These are phyloP conservation scores for Solanum gandarillasii DNA, from an alignment of 257 asterid genomes.

Conservation along the genomic window DNA sequence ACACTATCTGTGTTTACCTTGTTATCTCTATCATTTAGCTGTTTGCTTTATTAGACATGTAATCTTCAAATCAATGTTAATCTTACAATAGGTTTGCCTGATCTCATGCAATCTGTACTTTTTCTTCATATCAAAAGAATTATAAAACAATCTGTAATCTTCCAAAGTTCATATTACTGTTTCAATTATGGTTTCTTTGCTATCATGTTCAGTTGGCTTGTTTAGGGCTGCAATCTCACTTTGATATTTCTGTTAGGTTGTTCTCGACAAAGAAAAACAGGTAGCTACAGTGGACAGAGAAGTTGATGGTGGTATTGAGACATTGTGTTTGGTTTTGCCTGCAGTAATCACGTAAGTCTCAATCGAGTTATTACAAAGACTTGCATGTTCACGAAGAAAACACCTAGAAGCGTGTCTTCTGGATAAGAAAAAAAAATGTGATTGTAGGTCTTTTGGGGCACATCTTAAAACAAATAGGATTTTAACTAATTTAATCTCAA, in stretches of 20 bases:
- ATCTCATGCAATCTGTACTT: neutral
- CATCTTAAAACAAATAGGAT: neutral
- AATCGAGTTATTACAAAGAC: neutral
- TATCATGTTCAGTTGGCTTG: neutral
- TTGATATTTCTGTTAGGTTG: slow-evolving; percentile 41
- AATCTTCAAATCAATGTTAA: neutral
- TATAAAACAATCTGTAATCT: neutral
- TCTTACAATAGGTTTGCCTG: neutral
- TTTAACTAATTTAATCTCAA: neutral
- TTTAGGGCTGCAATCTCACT: neutral
- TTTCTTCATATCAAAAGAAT: neutral
- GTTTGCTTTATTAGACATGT: neutral
- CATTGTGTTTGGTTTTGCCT: slow-evolving; percentile 74
- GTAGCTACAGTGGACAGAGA: slow-evolving; percentile 79
- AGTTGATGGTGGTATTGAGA: slow-evolving; percentile 97
- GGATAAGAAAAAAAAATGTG: neutral
- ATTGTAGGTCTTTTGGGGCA: neutral
- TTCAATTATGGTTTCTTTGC: neutral
- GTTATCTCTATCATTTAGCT: neutral
- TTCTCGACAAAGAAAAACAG: slow-evolving; percentile 60
- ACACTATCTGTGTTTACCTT: neutral
- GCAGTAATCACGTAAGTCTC: slow-evolving; percentile 86
- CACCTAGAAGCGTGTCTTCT: neutral
- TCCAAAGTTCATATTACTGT: neutral
- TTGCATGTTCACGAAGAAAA: neutral